A percentile compares a stretch with the other conserved stretches of the same genome.
Evolutionary conservation across 139 green algal species (phyloP).

Genomic region (Spirogloea muscicola): DNA sequence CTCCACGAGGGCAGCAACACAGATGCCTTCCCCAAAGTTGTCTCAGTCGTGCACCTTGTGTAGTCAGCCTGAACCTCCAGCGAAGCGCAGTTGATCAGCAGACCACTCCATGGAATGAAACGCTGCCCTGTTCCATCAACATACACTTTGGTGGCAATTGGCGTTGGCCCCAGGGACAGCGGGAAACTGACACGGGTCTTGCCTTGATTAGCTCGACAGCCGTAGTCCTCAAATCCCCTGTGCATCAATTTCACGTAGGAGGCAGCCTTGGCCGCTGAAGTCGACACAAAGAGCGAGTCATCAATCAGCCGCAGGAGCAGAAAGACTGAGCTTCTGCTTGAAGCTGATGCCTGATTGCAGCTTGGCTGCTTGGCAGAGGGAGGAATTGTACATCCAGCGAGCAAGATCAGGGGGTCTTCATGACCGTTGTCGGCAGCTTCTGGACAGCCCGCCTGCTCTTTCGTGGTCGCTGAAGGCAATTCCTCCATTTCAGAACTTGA

Average conservation of each 20-base stretch:
- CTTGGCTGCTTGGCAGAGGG: too few relatives aligned
- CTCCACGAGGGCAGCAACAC: background rate
- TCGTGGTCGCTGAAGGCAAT: too few relatives aligned
- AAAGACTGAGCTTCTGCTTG: too few relatives aligned
- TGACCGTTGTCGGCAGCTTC: too few relatives aligned
- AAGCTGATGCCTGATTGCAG: too few relatives aligned
- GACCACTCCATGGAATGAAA: conserved; percentile 82
- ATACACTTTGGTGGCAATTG: conserved; percentile 20
- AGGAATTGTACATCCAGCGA: too few relatives aligned
- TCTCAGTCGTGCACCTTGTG: conserved; percentile 65
- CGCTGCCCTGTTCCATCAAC: conserved; percentile 31
- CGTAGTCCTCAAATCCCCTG: conserved; percentile 67
- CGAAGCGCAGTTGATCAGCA: conserved; percentile 69
- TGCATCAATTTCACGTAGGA: conserved; percentile 37
- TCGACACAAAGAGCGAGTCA: conserved; percentile 80
- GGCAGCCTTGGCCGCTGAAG: conserved; percentile 10
- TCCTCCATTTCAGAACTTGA: too few relatives aligned
- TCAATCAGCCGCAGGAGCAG: conserved; percentile 67
- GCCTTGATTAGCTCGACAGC: conserved; percentile 66
- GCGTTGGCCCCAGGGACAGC: background rate
- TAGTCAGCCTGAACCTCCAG: conserved; percentile 86
- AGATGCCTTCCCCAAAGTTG: background rate
- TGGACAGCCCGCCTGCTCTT: too few relatives aligned
- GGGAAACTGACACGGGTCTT: conserved; percentile 81
- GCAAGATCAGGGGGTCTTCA: too few relatives aligned